These are phyloP conservation scores for Suhomyces prunicola DNA, from an alignment of 805 yeast species.

Conservation along the genomic window DNA sequence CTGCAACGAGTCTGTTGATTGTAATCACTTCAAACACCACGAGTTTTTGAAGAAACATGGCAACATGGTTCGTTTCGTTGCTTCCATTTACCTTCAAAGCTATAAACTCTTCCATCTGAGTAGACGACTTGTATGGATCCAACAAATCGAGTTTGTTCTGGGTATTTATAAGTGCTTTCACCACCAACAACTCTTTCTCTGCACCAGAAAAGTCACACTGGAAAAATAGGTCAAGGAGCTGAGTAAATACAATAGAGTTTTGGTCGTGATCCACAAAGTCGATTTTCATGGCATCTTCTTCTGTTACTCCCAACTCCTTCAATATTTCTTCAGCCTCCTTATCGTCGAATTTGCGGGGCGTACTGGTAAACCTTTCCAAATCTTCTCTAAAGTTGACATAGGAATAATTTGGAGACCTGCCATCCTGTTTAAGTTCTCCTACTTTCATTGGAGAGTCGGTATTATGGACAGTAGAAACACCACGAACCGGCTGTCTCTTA, in stretches of 20 bases:
- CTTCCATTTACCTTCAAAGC: background rate
- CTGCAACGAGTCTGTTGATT: slow-evolving; percentile 11
- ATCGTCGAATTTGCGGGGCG: slow-evolving; percentile 3
- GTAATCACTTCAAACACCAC: slow-evolving; percentile 15
- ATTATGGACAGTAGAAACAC: background rate
- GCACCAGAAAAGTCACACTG: slow-evolving; percentile 1
- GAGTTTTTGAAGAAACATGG: slow-evolving; percentile 14
- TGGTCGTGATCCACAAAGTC: background rate
- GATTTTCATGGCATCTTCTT: background rate
- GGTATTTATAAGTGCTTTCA: slow-evolving; percentile 14
- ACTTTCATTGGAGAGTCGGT: slow-evolving; percentile 36
- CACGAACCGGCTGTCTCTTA: background rate
- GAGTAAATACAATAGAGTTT: background rate
- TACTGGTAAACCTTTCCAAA: slow-evolving; percentile 19
- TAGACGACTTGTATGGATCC: background rate
- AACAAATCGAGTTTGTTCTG: slow-evolving; percentile 2
- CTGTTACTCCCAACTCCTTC: background rate
- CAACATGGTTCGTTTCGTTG: background rate
- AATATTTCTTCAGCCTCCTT: background rate
- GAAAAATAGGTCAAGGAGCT: background rate
- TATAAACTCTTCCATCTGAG: slow-evolving; percentile 7
- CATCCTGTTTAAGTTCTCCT: slow-evolving; percentile 16
- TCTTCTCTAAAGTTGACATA: slow-evolving; percentile 26
- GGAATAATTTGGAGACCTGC: slow-evolving; percentile 10
- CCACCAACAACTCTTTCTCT: slow-evolving; percentile 10